Evolutionary conservation across 1,284 basidiomycete genomes (phyloP).

Genomic region (Leccinum griseonigrum): DNA sequence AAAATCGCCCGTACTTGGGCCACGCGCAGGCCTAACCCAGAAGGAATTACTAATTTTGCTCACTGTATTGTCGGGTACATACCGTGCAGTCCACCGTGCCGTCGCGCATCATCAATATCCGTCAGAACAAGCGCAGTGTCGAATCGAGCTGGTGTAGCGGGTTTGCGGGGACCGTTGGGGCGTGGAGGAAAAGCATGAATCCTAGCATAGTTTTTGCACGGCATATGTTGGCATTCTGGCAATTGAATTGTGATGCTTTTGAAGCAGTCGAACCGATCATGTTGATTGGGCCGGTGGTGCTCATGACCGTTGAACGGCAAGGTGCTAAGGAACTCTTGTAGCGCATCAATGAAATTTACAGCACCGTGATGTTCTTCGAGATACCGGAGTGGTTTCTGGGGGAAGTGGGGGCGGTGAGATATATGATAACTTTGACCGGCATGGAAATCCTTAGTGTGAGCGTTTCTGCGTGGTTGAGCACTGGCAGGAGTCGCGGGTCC

Average conservation of each 20-base stretch:
- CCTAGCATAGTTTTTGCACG: not conserved
- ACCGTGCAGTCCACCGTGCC: slow-evolving; percentile 4
- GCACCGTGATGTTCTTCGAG: not conserved
- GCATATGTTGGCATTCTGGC: not conserved
- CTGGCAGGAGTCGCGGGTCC: not conserved
- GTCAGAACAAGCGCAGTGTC: not conserved
- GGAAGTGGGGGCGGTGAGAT: not conserved
- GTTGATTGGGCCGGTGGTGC: not conserved
- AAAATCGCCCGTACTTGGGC: slow-evolving; percentile 11
- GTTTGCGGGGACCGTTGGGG: not conserved
- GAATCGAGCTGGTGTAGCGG: not conserved
- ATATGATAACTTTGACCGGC: not conserved
- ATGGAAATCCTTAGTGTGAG: not conserved
- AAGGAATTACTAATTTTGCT: not conserved
- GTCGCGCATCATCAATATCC: not conserved
- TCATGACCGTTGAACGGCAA: not conserved
- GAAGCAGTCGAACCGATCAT: slow-evolving; percentile 3
- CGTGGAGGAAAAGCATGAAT: not conserved
- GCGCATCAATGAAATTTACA: not conserved
- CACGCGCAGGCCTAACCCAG: slow-evolving; percentile 3
- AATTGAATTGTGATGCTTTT: not conserved
- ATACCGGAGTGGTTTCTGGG: not conserved
- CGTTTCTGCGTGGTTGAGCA: not conserved
- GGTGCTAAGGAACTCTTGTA: not conserved
- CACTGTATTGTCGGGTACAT: not conserved